Evolutionary conservation across 768 basidiomycete genomes (phyloP).

Genomic region (Pleurotus eryngii): DNA sequence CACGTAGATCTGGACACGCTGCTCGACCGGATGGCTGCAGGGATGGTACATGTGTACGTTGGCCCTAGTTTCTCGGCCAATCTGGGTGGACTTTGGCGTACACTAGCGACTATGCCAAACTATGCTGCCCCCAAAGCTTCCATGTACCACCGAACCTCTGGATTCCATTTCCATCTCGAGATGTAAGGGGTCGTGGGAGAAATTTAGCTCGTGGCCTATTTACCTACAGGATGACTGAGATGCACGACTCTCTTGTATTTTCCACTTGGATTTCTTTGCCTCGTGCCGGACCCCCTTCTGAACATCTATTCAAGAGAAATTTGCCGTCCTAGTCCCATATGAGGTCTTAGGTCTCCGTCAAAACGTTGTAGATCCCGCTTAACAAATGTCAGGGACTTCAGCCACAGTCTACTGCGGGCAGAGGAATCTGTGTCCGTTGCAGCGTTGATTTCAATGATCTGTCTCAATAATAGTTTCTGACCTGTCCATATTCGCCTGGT

Average conservation of each 20-base stretch:
- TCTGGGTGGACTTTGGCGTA: too few relatives aligned
- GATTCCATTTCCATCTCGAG: too few relatives aligned
- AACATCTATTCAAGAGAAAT: too few relatives aligned
- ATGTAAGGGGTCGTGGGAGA: not conserved
- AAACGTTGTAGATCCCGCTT: not conserved
- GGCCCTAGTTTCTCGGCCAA: too few relatives aligned
- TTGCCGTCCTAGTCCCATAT: not conserved
- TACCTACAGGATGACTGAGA: not conserved
- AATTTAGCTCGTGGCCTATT: not conserved
- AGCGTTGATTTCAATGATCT: too few relatives aligned
- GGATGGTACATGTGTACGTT: not conserved
- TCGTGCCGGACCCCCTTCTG: not conserved
- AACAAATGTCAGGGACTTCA: not conserved
- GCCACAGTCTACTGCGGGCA: too few relatives aligned
- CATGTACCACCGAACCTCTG: too few relatives aligned
- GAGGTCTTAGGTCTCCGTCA: too few relatives aligned
- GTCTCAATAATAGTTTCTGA: not conserved
- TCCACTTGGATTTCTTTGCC: not conserved
- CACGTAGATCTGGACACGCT: constrained; percentile 2
- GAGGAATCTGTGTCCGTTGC: too few relatives aligned
- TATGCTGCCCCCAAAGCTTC: too few relatives aligned
- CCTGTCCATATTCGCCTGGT: not conserved
- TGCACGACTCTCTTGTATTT: not conserved
- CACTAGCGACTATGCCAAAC: too few relatives aligned
- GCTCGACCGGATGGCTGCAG: constrained; percentile 1